Base-by-base conservation (phyloP, 495 filamentous ascomycete genomes). In the Parathielavia hyrcaniae region DNA sequence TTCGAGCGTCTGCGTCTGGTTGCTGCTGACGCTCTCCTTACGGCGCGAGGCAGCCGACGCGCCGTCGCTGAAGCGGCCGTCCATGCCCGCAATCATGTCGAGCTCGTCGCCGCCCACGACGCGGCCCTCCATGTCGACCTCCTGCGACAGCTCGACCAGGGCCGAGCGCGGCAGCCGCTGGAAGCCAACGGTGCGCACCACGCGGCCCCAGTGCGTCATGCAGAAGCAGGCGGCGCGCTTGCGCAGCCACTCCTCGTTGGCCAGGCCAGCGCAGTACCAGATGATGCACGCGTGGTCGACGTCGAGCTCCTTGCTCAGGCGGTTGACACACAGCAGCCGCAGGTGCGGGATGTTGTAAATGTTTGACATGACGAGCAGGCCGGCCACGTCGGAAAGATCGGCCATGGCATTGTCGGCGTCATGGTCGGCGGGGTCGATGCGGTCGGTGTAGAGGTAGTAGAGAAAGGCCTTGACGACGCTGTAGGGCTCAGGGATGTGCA, bases 401-500 rank as follows among this genome's bases (percentile, higher is more conserved):
- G 81, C 79, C 4, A 71, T 70, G n/a, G 80, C 58, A 60, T 82
- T 83, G 59, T 83, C 78, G 16, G 52, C 55, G 16, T 60, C 59
- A 13, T 61, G 57, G n/a, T 62, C 62, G 22, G 55, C 77, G 10
- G 79, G 77, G 22, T 86, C 80, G 66, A 98, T 96, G 61, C 85
- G 89, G 71, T 97, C 93, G 4, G 92, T 96, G 73, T 98, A 98
- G 16, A 98, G 80, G 67, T 96, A 98, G 75, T 91, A 93, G 23
- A 97, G 77, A 67, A 98, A 98, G 2, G 91, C 88, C 58, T 89
- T 90, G 54, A 98, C 95, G 5, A 96, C 91, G 5, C 85, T 85
- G 69, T 97, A 97, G 2, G 91, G 90, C 67, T 97, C 95, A 0
- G 95, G 91, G 43, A 98, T 95, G 72, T 97, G 93, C 87, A 98